A percentile compares a stretch with the other conserved stretches of the same genome.
phyloP scores from a whole-genome alignment of 345 rosid genomes.

The Heritiera fomes region DNA sequence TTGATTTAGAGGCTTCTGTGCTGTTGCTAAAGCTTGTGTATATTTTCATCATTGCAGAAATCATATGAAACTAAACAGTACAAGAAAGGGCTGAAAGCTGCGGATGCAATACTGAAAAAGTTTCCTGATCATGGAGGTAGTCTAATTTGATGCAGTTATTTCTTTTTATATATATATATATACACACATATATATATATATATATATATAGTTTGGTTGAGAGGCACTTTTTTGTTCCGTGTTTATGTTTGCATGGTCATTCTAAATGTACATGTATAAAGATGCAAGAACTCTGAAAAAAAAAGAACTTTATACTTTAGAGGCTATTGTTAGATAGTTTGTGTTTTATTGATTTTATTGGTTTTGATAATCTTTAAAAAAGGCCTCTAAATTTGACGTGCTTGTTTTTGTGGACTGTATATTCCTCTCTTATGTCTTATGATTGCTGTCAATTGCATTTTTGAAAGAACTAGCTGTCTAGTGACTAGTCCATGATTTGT shows the following conservation, averaged over 20 bases:
- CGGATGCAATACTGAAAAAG: constrained; percentile 92
- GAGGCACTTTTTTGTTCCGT: not conserved
- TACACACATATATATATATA: too few relatives aligned
- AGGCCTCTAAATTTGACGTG: not conserved
- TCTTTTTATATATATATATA: too few relatives aligned
- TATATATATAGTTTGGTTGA: not conserved
- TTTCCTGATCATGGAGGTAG: constrained; percentile 99
- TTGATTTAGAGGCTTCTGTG: not conserved
- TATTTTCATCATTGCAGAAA: constrained; percentile 59
- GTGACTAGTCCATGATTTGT: not conserved
- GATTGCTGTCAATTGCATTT: not conserved
- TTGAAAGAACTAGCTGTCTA: not conserved
- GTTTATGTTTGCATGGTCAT: not conserved
- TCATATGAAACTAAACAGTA: constrained; percentile 98
- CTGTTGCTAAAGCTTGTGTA: constrained; percentile 14
- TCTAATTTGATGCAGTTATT: constrained; percentile 15
- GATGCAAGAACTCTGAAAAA: constrained; percentile 9
- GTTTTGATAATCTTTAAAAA: not conserved
- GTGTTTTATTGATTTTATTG: not conserved
- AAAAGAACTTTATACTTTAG: not conserved
- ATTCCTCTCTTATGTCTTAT: not conserved
- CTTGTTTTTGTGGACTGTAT: not conserved
- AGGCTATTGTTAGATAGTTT: not conserved
- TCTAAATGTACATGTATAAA: not conserved
- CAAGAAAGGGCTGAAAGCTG: constrained; percentile 99